Conservation (phyloP, 1,284 basidiomycete genomes). For the Xerocomus nothofagi region DNA sequence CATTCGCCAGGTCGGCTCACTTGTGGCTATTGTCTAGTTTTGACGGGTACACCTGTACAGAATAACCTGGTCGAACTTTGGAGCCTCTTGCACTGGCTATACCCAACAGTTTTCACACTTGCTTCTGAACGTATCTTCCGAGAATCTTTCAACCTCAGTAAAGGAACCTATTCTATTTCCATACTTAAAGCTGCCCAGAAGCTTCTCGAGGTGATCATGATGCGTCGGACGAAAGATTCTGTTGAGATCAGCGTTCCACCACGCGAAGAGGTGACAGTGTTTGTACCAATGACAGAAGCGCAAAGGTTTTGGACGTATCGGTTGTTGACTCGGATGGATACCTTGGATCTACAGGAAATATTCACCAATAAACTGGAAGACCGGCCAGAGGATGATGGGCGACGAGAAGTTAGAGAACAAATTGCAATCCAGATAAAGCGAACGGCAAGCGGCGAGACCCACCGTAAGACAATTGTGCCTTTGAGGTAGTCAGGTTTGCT, state of each 20-base stretch:
- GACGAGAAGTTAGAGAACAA: slow-evolving; percentile 42
- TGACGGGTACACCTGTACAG: slow-evolving; percentile 65
- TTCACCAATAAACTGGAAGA: slow-evolving; percentile 42
- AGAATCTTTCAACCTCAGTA: slow-evolving; percentile 51
- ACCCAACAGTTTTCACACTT: slow-evolving; percentile 51
- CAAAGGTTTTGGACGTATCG: slow-evolving; percentile 65
- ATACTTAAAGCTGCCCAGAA: slow-evolving; percentile 50
- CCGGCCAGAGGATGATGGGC: slow-evolving; percentile 34
- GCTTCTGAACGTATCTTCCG: slow-evolving; percentile 49
- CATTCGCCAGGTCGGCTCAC: slow-evolving; percentile 6
- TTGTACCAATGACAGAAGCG: slow-evolving; percentile 55
- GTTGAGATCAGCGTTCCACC: slow-evolving; percentile 55
- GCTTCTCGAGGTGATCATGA: slow-evolving; percentile 54
- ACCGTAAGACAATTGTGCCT: slow-evolving; percentile 29
- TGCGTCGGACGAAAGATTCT: slow-evolving; percentile 56
- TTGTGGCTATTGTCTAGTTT: slow-evolving; percentile 39
- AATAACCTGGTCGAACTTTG: slow-evolving; percentile 64
- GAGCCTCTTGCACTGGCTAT: slow-evolving; percentile 56
- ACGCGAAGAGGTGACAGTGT: slow-evolving; percentile 55
- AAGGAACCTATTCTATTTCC: slow-evolving; percentile 49
- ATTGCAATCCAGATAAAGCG: slow-evolving; percentile 39
- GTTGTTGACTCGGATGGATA: slow-evolving; percentile 52
- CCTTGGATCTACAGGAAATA: slow-evolving; percentile 46
- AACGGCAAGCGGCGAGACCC: slow-evolving; percentile 31
- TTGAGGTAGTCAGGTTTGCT: not conserved